Percentiles rank a stretch among this genome's conserved stretches.
Conservation (phyloP, 2,329 filamentous ascomycete genomes). For the Westerdykella aurantiaca region DNA sequence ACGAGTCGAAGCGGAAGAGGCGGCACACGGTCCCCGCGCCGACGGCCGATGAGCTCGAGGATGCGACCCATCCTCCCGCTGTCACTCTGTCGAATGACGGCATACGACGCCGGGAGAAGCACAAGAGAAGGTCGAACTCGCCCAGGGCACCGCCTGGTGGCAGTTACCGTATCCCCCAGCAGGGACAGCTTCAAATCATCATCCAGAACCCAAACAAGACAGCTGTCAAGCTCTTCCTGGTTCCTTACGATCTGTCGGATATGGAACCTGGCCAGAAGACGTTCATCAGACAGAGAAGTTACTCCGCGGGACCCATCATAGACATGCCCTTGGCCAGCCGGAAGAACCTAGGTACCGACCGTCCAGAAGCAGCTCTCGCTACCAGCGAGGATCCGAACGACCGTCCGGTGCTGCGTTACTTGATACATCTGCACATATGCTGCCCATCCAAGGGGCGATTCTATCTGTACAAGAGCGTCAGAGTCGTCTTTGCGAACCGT, state of each 20-base stretch:
- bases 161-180: constrained; percentile 87
- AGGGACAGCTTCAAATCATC: constrained; percentile 91
- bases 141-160: constrained; percentile 73
- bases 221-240: constrained; percentile 88
- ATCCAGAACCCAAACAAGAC: constrained; percentile 99
- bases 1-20: constrained; percentile 39
- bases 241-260: constrained; percentile 85
- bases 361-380: constrained; percentile 49
- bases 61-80: constrained; percentile 1
- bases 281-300: constrained; percentile 89
- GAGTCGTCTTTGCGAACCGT: constrained; percentile 93
- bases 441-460: constrained; percentile 75
- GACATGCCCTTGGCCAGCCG: constrained; percentile 56
- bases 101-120: constrained; percentile 49
- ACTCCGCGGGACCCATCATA: constrained; percentile 79
- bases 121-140: constrained; percentile 51
- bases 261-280: constrained; percentile 96
- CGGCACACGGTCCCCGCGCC: constrained; percentile 23
- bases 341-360: constrained; percentile 47
- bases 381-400: constrained; percentile 48
- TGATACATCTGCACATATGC: constrained; percentile 91
- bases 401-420: constrained; percentile 75
- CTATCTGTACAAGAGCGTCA: constrained; percentile 85
- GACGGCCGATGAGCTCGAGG: constrained; percentile 18
- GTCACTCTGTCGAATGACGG: constrained; percentile 20